phyloP scores from a whole-genome alignment of 129 eudicot genomes.

The Lactuca sativa region DNA sequence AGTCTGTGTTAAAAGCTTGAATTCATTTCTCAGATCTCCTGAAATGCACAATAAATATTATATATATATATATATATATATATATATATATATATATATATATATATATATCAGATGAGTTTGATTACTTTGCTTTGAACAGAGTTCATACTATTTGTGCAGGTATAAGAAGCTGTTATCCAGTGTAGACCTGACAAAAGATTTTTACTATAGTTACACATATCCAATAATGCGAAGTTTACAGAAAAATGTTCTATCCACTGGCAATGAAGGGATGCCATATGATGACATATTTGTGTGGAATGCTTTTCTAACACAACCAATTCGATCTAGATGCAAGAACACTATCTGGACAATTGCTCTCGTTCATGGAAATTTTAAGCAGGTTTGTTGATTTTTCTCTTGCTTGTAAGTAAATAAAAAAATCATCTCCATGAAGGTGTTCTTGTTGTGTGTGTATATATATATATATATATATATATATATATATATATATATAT shows the following conservation, averaged over 20 bases:
- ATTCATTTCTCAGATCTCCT: neutral
- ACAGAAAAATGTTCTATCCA: conserved; percentile 74
- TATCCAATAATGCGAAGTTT: conserved; percentile 90
- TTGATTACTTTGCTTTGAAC: conserved; percentile 16
- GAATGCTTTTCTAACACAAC: conserved; percentile 85
- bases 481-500: too few relatives aligned
- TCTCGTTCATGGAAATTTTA: conserved; percentile 86
- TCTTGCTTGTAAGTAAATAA: conserved; percentile 4
- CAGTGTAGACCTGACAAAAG: conserved; percentile 87
- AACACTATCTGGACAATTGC: conserved; percentile 93
- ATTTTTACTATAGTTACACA: conserved; percentile 90
- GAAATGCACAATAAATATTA: conserved; percentile 15
- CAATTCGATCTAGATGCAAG: conserved; percentile 74
- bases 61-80: too few relatives aligned
- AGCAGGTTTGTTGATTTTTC: conserved; percentile 57
- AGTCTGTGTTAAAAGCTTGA: too few relatives aligned
- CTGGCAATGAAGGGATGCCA: conserved; percentile 68
- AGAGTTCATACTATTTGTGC: conserved; percentile 28
- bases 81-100: too few relatives aligned
- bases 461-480: too few relatives aligned
- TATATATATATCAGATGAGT: conserved; percentile 11
- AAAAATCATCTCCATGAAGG: too few relatives aligned
- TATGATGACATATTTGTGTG: conserved; percentile 90
- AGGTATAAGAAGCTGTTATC: conserved; percentile 98
- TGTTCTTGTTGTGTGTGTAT: too few relatives aligned